Percentiles rank a stretch among this genome's conserved stretches.
Conservation (phyloP, 805 yeast genomes). For the Candida ponderosae region DNA sequence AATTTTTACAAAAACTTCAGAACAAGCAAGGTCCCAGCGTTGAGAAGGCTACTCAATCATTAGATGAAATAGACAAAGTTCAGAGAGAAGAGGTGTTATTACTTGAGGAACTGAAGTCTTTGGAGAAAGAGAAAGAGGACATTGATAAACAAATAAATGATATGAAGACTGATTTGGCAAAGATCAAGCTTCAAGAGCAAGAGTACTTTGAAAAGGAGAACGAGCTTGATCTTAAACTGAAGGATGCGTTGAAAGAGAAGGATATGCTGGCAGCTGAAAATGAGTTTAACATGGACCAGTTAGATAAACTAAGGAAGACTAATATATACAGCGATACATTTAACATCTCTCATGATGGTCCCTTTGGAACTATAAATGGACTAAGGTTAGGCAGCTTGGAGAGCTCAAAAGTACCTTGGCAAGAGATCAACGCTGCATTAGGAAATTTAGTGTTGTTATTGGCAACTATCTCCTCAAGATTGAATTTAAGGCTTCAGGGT, state of each 20-base stretch:
- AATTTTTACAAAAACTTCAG: slow-evolving; percentile 63
- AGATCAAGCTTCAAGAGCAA: slow-evolving; percentile 39
- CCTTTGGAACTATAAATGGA: slow-evolving; percentile 83
- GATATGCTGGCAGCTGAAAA: slow-evolving; percentile 58
- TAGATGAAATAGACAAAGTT: slow-evolving; percentile 13
- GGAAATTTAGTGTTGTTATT: slow-evolving; percentile 75
- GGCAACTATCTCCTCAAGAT: slow-evolving; percentile 51
- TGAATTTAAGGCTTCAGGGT: slow-evolving; percentile 45
- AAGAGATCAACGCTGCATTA: slow-evolving; percentile 84
- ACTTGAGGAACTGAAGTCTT: slow-evolving; percentile 34
- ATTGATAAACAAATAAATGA: slow-evolving; percentile 15
- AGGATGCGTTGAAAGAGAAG: slow-evolving; percentile 43
- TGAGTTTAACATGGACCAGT: slow-evolving; percentile 51
- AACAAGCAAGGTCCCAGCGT: slow-evolving; percentile 39
- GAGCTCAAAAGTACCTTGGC: slow-evolving; percentile 66
- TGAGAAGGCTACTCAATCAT: slow-evolving; percentile 15
- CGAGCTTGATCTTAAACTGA: slow-evolving; percentile 42
- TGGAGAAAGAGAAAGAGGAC: slow-evolving; percentile 31
- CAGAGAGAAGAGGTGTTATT: slow-evolving; percentile 36
- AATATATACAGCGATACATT: slow-evolving; percentile 83
- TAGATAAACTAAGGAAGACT: slow-evolving; percentile 64
- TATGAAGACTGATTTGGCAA: slow-evolving; percentile 40
- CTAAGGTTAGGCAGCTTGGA: slow-evolving; percentile 68
- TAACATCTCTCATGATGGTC: slow-evolving; percentile 75
- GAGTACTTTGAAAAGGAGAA: slow-evolving; percentile 45